Conservation (phyloP, 495 filamentous ascomycete species). For the Penicillium macrosclerotiorum region DNA sequence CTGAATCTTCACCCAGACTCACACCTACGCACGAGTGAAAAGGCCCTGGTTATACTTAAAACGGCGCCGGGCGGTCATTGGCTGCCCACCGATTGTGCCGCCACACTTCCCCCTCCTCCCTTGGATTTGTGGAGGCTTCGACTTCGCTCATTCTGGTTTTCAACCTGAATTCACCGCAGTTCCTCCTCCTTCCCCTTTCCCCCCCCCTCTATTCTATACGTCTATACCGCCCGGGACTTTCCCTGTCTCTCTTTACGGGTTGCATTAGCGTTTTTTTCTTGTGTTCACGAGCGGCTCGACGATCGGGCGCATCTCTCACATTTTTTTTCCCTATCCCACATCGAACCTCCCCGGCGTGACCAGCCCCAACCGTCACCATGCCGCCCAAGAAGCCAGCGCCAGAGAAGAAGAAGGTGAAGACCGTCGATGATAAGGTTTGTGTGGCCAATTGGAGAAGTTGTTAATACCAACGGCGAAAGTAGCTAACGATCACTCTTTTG, state of each 20-base stretch:
- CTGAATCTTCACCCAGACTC: background rate
- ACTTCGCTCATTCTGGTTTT: conserved; percentile 8
- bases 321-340: conserved; percentile 23
- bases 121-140: conserved; percentile 28
- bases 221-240: background rate
- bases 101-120: conserved; percentile 35
- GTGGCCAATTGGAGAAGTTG: too few relatives aligned
- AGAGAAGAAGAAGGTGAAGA: conserved; percentile 72
- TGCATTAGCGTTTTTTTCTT: conserved; percentile 21
- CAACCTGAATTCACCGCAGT: background rate
- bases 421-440: conserved; percentile 79
- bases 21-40: background rate
- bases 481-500: conserved; percentile 13
- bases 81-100: conserved; percentile 25
- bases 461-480: too few relatives aligned
- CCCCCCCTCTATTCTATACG: background rate
- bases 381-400: conserved; percentile 77
- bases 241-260: conserved; percentile 13
- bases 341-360: conserved; percentile 9
- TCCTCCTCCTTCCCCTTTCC: too few relatives aligned
- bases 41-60: conserved; percentile 14
- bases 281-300: conserved; percentile 8
- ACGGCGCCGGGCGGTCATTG: conserved; percentile 25
- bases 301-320: conserved; percentile 22
- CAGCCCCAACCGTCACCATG: conserved; percentile 59